These are phyloP conservation scores for Castanospermum australe DNA, from an alignment of 306 rosid species.

Conservation along the genomic window DNA sequence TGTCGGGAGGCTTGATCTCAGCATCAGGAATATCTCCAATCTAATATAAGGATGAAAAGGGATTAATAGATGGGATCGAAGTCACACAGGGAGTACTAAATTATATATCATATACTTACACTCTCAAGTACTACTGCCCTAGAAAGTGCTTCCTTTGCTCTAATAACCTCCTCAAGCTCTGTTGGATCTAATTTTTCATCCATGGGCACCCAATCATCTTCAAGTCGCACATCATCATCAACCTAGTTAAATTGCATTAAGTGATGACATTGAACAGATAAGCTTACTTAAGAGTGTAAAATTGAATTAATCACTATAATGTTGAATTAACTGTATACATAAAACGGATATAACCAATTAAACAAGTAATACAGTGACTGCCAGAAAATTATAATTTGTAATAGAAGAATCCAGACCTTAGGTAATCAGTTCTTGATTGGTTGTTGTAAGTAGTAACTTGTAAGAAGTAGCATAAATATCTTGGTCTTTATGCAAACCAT, in stretches of 20 bases:
- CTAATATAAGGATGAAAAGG: conserved; percentile 44
- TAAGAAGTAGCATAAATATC: not conserved
- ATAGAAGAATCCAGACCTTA: conserved; percentile 8
- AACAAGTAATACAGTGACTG: conserved; percentile 9
- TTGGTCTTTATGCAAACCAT: not conserved
- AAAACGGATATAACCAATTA: not conserved
- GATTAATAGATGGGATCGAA: not conserved
- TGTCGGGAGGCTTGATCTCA: conserved; percentile 92
- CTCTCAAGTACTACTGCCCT: conserved; percentile 96
- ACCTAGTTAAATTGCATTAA: conserved; percentile 51
- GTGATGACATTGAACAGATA: conserved; percentile 15
- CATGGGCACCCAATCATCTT: conserved; percentile 98
- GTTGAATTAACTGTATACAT: conserved; percentile 6
- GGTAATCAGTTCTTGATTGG: not conserved
- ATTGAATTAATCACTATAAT: conserved; percentile 6
- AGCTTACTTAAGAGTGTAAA: conserved; percentile 16
- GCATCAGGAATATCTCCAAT: conserved; percentile 99
- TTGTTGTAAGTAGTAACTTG: not conserved
- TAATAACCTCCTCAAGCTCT: conserved; percentile 87
- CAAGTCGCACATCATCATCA: conserved; percentile 84
- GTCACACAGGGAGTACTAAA: not conserved
- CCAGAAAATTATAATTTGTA: not conserved
- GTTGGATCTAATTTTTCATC: conserved; percentile 76
- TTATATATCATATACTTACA: conserved; percentile 52
- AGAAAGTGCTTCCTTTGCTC: conserved; percentile 83